Evolutionary conservation across 2,329 filamentous ascomycete genomes (phyloP).

Genomic region (Cylindrodendrum hubeiense): DNA sequence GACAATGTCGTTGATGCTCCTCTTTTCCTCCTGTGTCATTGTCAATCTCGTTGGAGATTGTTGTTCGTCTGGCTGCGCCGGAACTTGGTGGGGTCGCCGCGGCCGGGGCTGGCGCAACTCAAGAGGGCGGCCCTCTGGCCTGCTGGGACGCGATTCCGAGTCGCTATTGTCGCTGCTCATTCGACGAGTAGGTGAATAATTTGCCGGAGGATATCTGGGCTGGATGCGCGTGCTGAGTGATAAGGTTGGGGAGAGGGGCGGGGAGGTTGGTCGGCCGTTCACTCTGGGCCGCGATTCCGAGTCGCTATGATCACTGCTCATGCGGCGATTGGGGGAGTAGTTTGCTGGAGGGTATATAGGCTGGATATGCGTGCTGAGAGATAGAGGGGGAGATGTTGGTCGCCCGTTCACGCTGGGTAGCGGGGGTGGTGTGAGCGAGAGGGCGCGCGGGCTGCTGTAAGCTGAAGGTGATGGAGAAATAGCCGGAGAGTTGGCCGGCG

Average conservation of each 20-base stretch:
- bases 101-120: constrained; percentile 67
- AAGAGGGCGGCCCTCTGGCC: constrained; percentile 50
- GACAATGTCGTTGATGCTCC: constrained; percentile 90
- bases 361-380: constrained; percentile 78
- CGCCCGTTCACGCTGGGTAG: constrained; percentile 64
- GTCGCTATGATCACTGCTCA: constrained; percentile 61
- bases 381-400: constrained; percentile 74
- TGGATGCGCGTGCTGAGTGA: constrained; percentile 79
- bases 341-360: constrained; percentile 81
- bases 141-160: constrained; percentile 36
- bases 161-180: constrained; percentile 35
- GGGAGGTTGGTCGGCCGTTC: constrained; percentile 70
- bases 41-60: constrained; percentile 74
- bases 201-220: constrained; percentile 79
- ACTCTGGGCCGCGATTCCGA: constrained; percentile 68
- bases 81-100: constrained; percentile 57
- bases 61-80: constrained; percentile 65
- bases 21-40: constrained; percentile 86
- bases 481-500: constrained; percentile 76
- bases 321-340: constrained; percentile 71
- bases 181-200: constrained; percentile 73
- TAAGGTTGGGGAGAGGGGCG: constrained; percentile 69
- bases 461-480: constrained; percentile 74
- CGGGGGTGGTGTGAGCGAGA: constrained; percentile 78
- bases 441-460: constrained; percentile 74